A percentile compares a stretch with the other conserved stretches of the same genome.
These are phyloP conservation scores for Penicillium sp. DNA, from an alignment of 2,329 filamentous ascomycete species.

Conservation along the genomic window DNA sequence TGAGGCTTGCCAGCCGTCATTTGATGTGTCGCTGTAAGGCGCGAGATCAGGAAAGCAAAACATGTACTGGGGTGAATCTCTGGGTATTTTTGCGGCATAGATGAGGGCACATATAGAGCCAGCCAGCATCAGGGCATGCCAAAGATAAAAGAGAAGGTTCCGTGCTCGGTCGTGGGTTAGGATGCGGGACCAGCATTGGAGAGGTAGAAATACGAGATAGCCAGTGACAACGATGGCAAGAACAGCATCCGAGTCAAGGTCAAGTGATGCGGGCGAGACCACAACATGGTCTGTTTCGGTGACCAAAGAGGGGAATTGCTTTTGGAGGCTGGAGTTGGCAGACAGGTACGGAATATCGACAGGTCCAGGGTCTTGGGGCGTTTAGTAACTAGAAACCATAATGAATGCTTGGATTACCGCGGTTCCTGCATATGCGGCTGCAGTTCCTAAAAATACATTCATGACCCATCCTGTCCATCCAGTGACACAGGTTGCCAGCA, in stretches of 20 bases:
- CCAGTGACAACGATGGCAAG: constrained; percentile 35
- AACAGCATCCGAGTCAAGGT: constrained; percentile 34
- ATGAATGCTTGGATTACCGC: constrained; percentile 35
- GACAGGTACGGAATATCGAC: constrained; percentile 27
- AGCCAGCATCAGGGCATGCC: constrained; percentile 34
- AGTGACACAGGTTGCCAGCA: constrained; percentile 29
- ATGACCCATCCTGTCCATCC: constrained; percentile 34
- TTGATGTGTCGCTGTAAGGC: constrained; percentile 20
- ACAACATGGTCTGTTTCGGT: constrained; percentile 18
- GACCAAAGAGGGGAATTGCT: constrained; percentile 22
- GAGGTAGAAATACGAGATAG: constrained; percentile 34
- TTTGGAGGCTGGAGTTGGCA: constrained; percentile 13
- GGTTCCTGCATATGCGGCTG: constrained; percentile 33
- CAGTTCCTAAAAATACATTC: constrained; percentile 33
- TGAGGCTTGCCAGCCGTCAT: constrained; percentile 28
- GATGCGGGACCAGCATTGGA: constrained; percentile 35
- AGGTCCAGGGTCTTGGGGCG: constrained; percentile 4
- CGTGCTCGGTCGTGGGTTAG: constrained; percentile 27
- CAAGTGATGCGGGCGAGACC: constrained; percentile 30
- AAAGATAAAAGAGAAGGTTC: constrained; percentile 29
- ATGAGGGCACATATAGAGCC: constrained; percentile 31
- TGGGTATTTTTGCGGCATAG: constrained; percentile 20
- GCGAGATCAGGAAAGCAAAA: constrained; percentile 32
- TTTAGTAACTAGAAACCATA: constrained; percentile 23
- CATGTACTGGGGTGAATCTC: constrained; percentile 28